Base-by-base conservation (phyloP, 2,329 filamentous ascomycete genomes). In the Arthroderma uncinatum region DNA sequence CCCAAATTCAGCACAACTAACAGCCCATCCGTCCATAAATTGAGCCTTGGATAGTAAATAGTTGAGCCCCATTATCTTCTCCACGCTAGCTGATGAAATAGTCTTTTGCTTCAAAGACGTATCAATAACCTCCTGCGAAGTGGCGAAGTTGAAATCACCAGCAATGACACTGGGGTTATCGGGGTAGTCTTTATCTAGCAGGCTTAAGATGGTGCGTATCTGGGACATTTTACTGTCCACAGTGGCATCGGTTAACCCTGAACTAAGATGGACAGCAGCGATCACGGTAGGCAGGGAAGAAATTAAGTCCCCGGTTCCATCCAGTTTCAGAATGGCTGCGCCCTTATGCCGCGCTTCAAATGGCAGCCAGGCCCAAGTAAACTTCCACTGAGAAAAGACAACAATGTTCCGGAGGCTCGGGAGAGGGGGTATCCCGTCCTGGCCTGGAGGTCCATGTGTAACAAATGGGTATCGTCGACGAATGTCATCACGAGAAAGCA, bases 61-160 rank as follows among this genome's bases (percentile, higher is more conserved):
- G 47, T 84, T 79, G 10, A 85, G 70, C 0, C 71, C 68, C 5
- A 66, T 63, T 1, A 84, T 66, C 7, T 71, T 68, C 2, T 63
- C 65, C 0, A 70, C 73, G 1, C 79, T 78, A 53, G 78, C 72
- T 0, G 65, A 50, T 0, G 80, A 80, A n/a, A 86, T 78, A 4
- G 73, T 68, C n/a, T 78, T 77, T 55, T 73, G 76, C 57, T 76
- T 74, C 1, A 79, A 61, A 0, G 82, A 81, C 2, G 72, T 69
- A 9, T 78, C 71, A 34, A 86, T 77, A 0, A 81, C 73, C 47
- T 50, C 47, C 1, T 73, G 69, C 0, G 83, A 86, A 0, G 82
- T 84, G 5, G 78, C 73, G 23, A 86, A 71, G 62, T 86, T 86
- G 65, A 85, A 83, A 64, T 86, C 82, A 2, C 84, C 84, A 0